Conservation (phyloP, 345 rosid genomes). For the Cardamine chenopodiifolia region DNA sequence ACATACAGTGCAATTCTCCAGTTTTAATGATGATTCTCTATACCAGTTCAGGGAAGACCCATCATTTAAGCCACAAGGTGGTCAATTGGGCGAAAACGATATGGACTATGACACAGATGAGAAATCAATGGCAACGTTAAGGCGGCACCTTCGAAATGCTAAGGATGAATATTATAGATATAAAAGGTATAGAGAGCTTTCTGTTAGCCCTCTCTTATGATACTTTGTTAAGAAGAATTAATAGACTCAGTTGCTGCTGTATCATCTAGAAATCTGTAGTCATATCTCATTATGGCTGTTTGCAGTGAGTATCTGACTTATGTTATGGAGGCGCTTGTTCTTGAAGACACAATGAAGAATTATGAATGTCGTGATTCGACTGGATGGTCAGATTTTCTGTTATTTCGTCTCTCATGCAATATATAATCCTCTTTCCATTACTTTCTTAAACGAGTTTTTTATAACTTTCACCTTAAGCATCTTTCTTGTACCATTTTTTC, state of each 20-base stretch:
- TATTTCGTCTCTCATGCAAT: constrained; percentile 14
- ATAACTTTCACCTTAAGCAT: constrained; percentile 21
- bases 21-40: constrained; percentile 30
- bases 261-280: background rate
- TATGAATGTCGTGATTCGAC: constrained; percentile 76
- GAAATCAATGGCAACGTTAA: constrained; percentile 97
- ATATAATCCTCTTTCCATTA: constrained; percentile 17
- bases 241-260: constrained; percentile 10
- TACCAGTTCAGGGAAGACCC: constrained; percentile 84
- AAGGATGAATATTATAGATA: constrained; percentile 90
- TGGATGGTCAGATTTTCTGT: constrained; percentile 74
- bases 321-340: constrained; percentile 81
- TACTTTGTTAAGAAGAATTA: background rate
- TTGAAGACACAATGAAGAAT: constrained; percentile 93
- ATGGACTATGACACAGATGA: constrained; percentile 99
- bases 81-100: constrained; percentile 94
- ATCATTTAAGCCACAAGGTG: constrained; percentile 98
- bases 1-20: background rate
- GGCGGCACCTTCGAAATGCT: constrained; percentile 94
- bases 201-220: background rate
- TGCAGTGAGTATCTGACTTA: constrained; percentile 86
- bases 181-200: constrained; percentile 65
- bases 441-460: background rate
- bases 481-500: constrained; percentile 31
- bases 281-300: constrained; percentile 16